Evolutionary conservation across 2,329 filamentous ascomycete genomes (phyloP).

Genomic region (Neonectria neomacrospora): DNA sequence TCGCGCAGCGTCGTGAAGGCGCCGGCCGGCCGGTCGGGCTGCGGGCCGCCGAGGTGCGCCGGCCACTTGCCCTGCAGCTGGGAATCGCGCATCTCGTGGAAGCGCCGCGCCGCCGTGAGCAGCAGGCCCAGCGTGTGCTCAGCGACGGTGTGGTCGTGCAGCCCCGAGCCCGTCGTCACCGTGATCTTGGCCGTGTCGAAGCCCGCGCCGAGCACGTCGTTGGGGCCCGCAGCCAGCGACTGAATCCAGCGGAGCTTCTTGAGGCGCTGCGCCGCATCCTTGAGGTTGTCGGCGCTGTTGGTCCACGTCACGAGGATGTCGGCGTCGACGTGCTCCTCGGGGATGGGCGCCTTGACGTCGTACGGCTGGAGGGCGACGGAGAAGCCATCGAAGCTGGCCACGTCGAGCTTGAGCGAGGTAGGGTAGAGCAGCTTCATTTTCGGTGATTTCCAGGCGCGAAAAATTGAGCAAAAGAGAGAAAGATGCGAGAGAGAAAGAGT

Average conservation of each 20-base stretch:
- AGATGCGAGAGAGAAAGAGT: background rate
- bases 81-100: slow-evolving; percentile 72
- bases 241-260: slow-evolving; percentile 73
- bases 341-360: slow-evolving; percentile 66
- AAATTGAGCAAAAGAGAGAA: background rate
- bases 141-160: slow-evolving; percentile 73
- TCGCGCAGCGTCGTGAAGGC: slow-evolving; percentile 69
- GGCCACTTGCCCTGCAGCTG: slow-evolving; percentile 69
- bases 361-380: slow-evolving; percentile 67
- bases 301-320: slow-evolving; percentile 71
- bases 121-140: slow-evolving; percentile 71
- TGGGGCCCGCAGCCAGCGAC: slow-evolving; percentile 72
- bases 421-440: slow-evolving; percentile 74
- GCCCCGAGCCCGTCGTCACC: slow-evolving; percentile 71
- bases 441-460: background rate
- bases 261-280: slow-evolving; percentile 65
- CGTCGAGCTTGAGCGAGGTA: slow-evolving; percentile 69
- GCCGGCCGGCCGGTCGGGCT: slow-evolving; percentile 66
- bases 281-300: slow-evolving; percentile 68
- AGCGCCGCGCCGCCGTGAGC: slow-evolving; percentile 64
- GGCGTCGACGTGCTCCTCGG: slow-evolving; percentile 68
- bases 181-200: slow-evolving; percentile 62
- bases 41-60: slow-evolving; percentile 68
- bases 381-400: slow-evolving; percentile 67
- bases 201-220: slow-evolving; percentile 71